A percentile compares a stretch with the other conserved stretches of the same genome.
phyloP scores from a whole-genome alignment of 2,329 filamentous ascomycete species.

The Fonsecaea nubica region DNA sequence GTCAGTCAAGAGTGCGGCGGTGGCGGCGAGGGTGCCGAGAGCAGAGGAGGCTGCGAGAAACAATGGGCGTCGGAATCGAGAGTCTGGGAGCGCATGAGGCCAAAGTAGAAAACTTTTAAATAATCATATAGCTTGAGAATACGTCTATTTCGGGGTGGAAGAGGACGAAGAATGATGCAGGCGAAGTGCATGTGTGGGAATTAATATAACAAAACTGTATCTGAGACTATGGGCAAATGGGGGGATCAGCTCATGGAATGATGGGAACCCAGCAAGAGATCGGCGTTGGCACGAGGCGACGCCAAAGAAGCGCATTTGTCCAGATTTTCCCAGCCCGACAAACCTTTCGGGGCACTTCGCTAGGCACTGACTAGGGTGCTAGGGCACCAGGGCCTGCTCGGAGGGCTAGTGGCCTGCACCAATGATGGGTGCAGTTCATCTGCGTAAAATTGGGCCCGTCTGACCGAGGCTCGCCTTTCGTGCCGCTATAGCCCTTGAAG shows the following conservation, averaged over 20 bases:
- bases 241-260: background rate
- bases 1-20: background rate
- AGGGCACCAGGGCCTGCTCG: background rate
- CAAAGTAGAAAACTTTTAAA: background rate
- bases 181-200: background rate
- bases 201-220: slow-evolving; percentile 5
- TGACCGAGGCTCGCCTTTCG: slow-evolving; percentile 19
- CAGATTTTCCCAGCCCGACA: slow-evolving; percentile 6
- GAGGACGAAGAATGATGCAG: background rate
- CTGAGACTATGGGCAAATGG: background rate
- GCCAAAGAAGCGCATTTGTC: slow-evolving; percentile 10
- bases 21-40: background rate
- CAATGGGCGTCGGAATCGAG: background rate
- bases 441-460: background rate
- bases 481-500: background rate
- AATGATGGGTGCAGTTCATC: background rate
- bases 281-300: slow-evolving; percentile 19
- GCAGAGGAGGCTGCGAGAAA: background rate
- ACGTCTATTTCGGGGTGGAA: background rate
- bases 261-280: slow-evolving; percentile 4
- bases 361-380: background rate
- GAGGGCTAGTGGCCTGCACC: background rate
- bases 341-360: background rate
- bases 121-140: background rate
- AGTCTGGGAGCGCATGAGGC: background rate